Conservation (phyloP, 306 rosid genomes). For the Sindora glabra region DNA sequence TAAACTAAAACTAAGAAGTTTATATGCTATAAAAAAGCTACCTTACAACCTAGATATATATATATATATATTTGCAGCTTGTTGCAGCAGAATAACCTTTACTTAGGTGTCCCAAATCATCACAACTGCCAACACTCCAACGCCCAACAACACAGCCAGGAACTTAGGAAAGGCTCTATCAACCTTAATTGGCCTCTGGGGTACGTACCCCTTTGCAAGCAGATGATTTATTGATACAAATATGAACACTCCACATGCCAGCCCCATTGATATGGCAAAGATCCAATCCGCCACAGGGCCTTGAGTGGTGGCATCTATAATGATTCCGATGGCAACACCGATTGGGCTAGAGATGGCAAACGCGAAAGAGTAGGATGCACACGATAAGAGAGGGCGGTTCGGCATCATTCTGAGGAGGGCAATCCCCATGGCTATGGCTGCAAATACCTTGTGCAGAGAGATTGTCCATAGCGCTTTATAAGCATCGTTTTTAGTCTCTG, state of each 20-base stretch:
- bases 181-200: slow-evolving; percentile 26
- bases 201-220: slow-evolving; percentile 49
- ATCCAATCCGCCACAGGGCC: slow-evolving; percentile 68
- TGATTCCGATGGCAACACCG: slow-evolving; percentile 70
- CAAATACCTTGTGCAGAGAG: slow-evolving; percentile 71
- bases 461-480: slow-evolving; percentile 88
- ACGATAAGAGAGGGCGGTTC: slow-evolving; percentile 44
- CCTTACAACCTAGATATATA: background rate
- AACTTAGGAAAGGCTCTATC: slow-evolving; percentile 41
- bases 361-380: slow-evolving; percentile 55
- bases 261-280: slow-evolving; percentile 66
- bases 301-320: slow-evolving; percentile 63
- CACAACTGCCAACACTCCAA: slow-evolving; percentile 68
- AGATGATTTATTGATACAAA: slow-evolving; percentile 75
- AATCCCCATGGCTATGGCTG: slow-evolving; percentile 85
- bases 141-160: slow-evolving; percentile 54
- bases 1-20: too few relatives aligned
- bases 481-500: slow-evolving; percentile 55
- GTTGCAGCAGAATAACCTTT: too few relatives aligned
- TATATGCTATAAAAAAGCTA: too few relatives aligned
- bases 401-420: slow-evolving; percentile 83
- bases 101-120: slow-evolving; percentile 60
- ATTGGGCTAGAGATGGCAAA: slow-evolving; percentile 75
- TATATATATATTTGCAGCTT: too few relatives aligned
- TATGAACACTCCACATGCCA: slow-evolving; percentile 82